Evolutionary conservation across 208 protist genomes (phyloP).

Genomic region (Trypanosomatidae sp.): DNA sequence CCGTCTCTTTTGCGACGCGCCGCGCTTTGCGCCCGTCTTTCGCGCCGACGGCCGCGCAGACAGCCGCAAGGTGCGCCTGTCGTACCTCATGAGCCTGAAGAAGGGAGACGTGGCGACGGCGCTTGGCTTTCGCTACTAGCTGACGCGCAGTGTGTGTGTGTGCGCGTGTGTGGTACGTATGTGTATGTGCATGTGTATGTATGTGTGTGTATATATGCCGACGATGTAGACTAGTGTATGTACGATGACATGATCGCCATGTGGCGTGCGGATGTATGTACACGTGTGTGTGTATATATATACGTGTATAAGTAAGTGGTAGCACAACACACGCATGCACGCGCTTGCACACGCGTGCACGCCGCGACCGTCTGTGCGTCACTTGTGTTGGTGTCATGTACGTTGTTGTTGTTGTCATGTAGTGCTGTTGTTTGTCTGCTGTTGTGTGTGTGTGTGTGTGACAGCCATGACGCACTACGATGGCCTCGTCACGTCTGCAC

Average conservation of each 20-base stretch:
- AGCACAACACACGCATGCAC: too few species aligned
- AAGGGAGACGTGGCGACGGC: conserved; percentile 79
- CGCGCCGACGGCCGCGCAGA: conserved; percentile 55
- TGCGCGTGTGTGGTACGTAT: not conserved
- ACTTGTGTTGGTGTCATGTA: too few species aligned
- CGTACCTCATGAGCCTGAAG: conserved; percentile 81
- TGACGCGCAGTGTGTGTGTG: too few species aligned
- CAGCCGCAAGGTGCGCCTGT: conserved; percentile 50
- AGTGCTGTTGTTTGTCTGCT: too few species aligned
- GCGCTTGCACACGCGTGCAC: too few species aligned
- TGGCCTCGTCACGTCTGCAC: too few species aligned
- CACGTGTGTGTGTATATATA: too few species aligned
- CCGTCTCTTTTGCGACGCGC: conserved; percentile 71
- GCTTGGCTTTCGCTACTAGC: conserved; percentile 39
- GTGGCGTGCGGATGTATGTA: conserved; percentile 1
- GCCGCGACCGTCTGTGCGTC: too few species aligned
- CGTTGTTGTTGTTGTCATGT: too few species aligned
- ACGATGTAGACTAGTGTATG: conserved; percentile 1
- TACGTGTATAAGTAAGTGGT: too few species aligned
- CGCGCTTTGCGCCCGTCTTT: conserved; percentile 68
- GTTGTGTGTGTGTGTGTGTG: too few species aligned
- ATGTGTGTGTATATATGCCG: not conserved
- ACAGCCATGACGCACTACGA: too few species aligned
- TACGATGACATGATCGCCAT: not conserved
- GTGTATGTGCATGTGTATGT: not conserved